Percentiles rank a stretch among this genome's conserved stretches.
Evolutionary conservation across 2,329 filamentous ascomycete genomes (phyloP).

Genomic region (Pezicula neosporulosa): DNA sequence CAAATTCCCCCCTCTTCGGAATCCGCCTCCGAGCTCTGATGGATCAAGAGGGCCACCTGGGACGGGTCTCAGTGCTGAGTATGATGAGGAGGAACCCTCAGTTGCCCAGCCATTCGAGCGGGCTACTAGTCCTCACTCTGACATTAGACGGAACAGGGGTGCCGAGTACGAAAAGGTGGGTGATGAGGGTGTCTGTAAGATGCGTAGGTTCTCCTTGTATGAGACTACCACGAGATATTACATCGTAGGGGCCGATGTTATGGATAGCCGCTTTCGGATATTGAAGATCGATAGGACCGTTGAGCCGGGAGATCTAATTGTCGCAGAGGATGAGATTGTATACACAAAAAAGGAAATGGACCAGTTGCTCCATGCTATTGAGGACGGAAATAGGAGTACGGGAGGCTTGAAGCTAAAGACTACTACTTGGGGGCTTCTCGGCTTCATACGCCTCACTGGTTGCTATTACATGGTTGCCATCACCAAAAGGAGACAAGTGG

Average conservation of each 20-base stretch:
- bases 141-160: slow-evolving; percentile 25
- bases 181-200: slow-evolving; percentile 50
- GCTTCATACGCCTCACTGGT: slow-evolving; percentile 94
- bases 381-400: slow-evolving; percentile 88
- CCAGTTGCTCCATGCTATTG: slow-evolving; percentile 87
- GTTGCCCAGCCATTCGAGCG: slow-evolving; percentile 56
- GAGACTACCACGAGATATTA: slow-evolving; percentile 94
- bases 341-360: slow-evolving; percentile 93
- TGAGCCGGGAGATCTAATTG: slow-evolving; percentile 72
- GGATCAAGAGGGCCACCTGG: slow-evolving; percentile 14
- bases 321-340: slow-evolving; percentile 92
- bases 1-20: slow-evolving; percentile 25
- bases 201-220: slow-evolving; percentile 98
- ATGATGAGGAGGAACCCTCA: slow-evolving; percentile 55
- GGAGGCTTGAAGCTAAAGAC: slow-evolving; percentile 88
- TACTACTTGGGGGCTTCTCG: slow-evolving; percentile 88
- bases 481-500: slow-evolving; percentile 92
- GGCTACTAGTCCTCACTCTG: slow-evolving; percentile 41
- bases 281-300: slow-evolving; percentile 92
- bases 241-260: slow-evolving; percentile 87
- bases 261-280: slow-evolving; percentile 84
- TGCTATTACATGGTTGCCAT: slow-evolving; percentile 97
- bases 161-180: slow-evolving; percentile 27
- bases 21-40: slow-evolving; percentile 12
- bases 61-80: slow-evolving; percentile 31